Base-by-base conservation (phyloP, 352 stramenopile genomes). In the Stramenopiles sp. region DNA sequence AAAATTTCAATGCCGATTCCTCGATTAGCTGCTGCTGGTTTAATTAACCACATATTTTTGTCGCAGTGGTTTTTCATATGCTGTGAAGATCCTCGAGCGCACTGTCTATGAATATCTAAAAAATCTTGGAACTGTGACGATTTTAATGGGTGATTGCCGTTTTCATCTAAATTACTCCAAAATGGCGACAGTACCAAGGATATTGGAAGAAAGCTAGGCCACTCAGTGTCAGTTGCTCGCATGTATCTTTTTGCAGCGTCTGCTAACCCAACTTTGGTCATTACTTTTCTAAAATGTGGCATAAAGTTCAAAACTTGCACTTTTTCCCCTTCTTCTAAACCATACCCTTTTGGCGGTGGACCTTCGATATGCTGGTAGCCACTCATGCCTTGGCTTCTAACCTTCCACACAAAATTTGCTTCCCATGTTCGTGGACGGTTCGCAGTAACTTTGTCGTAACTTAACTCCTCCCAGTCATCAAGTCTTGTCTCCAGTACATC, bases 41-140 rank as follows among this genome's bases (percentile, higher is more conserved):
- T 86, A n/a, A 86, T 30, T 30, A 86, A 82, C 84, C 84, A 86
- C 25, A 86, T 7, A 67, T 85, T 85, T 55, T 82, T 78, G 4
- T 78, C 4, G 22, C 71, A 78, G 8, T 78, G 71, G 22, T 78
- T 78, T 31, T 31, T 33, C 71, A 78, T 78, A 33, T 78, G 71
- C 22, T 31, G 30, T 33, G 4, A 4, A 14, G 4, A 4, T 14
- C 71, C 71, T 14, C 31, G 30, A 33, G 4, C 22, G 31, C 30
- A 78, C 22, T 78, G 30, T 8, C 71, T 31, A 78, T 33, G 31
- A 14, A 78, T 14, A 33, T 78, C 31, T 8, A 78, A 33, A 78
- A 78, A 78, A 78, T 14, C 4, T 78, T 78, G 71, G 22, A 78
- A 78, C 14, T 78, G 71, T 14, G 71, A 78, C 30, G 71, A 78